Evolutionary conservation across 1,139 yeast species (phyloP), one percentile per base, ranked within the genome.

Genomic region (Candida tropicalis): DNA sequence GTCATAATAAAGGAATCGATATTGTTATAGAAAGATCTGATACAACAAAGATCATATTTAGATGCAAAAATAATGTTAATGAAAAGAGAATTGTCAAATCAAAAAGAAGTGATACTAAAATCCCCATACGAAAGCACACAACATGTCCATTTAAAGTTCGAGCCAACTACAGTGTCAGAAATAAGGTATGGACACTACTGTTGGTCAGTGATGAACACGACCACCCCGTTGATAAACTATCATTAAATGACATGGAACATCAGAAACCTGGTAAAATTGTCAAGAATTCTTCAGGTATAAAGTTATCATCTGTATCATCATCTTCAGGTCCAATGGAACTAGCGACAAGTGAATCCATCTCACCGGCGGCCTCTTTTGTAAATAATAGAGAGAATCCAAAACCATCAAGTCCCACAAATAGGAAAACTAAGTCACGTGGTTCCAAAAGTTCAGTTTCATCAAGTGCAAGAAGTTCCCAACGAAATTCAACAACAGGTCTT

Each of bases 11-110:
- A 44, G 87, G 87, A 1, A 77, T 84, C 29, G 70, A 72, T 43
- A 68, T 84, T 13, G 90, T 82, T 5, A 84, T 84, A 46, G 90
- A 83, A 60, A 65, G 93, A 42, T 81, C 87, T 1, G 93, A 84
- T 58, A 75, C 77, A 31, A 67, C 79, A 38, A 84, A 84, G 60
- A 82, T 84, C 32, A 83, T 84, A 13, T 84, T 84, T 65, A 80
- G 82, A 55, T 84, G 93, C 58, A 84, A 82, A 57, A 60, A 72
- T 58, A 48, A 51, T 11, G 55, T 56, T 37, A 56, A 58, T 31
- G 49, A 59, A 27, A 52, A 54, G 3, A 49, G 47, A 20, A 44
- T 50, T 11, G 43, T 51, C 4, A 47, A 52, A 26, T 44, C 55
- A 11, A 61, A 59, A 16, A 47, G 45, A 20, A 41, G 41, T 8